These are phyloP conservation scores for Rutidosis leptorrhynchoides DNA, from an alignment of 129 eudicot genomes.

Conservation along the genomic window DNA sequence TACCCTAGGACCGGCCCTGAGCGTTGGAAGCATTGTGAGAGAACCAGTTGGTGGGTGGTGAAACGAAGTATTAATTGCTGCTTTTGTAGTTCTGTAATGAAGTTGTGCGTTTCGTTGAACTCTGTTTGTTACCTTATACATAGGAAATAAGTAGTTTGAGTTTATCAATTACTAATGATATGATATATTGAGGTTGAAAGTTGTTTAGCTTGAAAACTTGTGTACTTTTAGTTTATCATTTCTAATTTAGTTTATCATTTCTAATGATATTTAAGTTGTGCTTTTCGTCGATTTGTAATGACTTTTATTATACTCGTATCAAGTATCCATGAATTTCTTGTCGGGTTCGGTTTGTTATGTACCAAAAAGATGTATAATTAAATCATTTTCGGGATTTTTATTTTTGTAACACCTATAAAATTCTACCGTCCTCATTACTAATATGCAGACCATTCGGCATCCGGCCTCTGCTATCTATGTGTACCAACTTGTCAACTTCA, in stretches of 20 bases:
- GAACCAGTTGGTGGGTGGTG: slow-evolving; percentile 33
- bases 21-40: slow-evolving; percentile 43
- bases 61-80: slow-evolving; percentile 15
- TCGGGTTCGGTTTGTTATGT: background rate
- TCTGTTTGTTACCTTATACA: background rate
- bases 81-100: background rate
- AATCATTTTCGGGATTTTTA: no score
- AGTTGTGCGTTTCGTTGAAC: background rate
- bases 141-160: slow-evolving; percentile 1
- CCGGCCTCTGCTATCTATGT: background rate
- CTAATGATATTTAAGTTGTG: background rate
- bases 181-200: slow-evolving; percentile 2
- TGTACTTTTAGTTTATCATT: background rate
- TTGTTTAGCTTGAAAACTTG: background rate
- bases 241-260: background rate
- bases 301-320: background rate
- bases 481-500: background rate
- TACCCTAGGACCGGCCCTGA: no score
- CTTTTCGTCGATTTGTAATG: background rate
- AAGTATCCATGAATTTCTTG: background rate
- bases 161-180: slow-evolving; percentile 4
- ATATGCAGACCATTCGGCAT: background rate
- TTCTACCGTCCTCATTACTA: no score
- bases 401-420: no score
- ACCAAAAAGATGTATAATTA: background rate